Evolutionary conservation across 2,329 filamentous ascomycete species (phyloP), one percentile per base, ranked within the genome.

Genomic region (Gaeumannomyces sp.): DNA sequence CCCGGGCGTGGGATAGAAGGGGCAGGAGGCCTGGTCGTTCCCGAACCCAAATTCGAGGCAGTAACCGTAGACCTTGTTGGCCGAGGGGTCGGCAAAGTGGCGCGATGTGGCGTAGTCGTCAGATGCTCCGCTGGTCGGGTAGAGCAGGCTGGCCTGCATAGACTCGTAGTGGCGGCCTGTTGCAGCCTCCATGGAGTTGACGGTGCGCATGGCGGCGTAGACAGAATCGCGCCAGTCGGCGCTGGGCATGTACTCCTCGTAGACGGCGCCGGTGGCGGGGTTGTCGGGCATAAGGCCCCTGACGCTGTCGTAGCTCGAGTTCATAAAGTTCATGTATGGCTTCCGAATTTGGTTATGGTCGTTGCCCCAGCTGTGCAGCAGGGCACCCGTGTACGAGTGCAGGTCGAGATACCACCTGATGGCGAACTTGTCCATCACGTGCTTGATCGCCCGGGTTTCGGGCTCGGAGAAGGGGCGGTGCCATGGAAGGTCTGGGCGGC

Each of bases 401-500:
- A 87, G 76, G 67, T 87, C 85, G 66, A 86, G 74, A 71, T 84
- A 85, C 83, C 83, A 87, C 33, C 80, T 76, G 60, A 87, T 73
- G 61, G 75, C 72, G 72, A 80, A 82, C 33, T 77, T 75, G 68
- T 82, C 78, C 70, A 85, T 75, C 10, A 84, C 72, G 74, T 81
- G 85, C 65, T 79, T 80, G 65, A 85, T 77, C 70, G 80, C 83
- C 71, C 81, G 76, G 2, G 83, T 81, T 74, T 87, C 85, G 0
- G 84, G 75, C 74, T 87, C 84, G 0, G 84, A 86, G 63, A 80
- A 79, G 2, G 84, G 14, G 72, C 74, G 1, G 78, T 78, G 57
- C 84, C 85, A 68, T 82, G 80, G 72, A 79, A 86, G 22, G 78
- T 76, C 69, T 83, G 62, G 29, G 28, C 22, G 13, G 62, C 78